Evolutionary conservation across 23 red algal genomes (phyloP).

Genomic region (Gracilaria domingensis): DNA sequence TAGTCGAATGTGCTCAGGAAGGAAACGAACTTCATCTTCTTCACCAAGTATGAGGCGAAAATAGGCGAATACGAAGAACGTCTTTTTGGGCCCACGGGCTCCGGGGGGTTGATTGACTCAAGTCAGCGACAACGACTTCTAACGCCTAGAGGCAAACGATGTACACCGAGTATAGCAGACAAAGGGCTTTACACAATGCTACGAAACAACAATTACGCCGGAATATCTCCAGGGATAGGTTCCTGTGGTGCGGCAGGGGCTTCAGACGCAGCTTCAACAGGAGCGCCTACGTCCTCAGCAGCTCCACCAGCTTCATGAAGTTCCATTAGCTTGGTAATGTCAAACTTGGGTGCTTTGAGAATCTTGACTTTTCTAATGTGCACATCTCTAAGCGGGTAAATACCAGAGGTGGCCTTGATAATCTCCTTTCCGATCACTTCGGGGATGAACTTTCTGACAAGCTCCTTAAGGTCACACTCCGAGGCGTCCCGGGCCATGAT

Average conservation of each 20-base stretch:
- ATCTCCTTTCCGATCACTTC: slow-evolving; percentile 99
- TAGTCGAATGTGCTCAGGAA: too few relatives aligned
- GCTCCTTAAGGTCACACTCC: slow-evolving; percentile 89
- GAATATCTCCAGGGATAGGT: slow-evolving; percentile 74
- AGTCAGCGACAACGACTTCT: background rate
- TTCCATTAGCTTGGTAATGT: slow-evolving; percentile 99
- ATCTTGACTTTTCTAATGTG: slow-evolving; percentile 99
- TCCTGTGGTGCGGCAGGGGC: slow-evolving; percentile 53
- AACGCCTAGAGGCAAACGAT: background rate
- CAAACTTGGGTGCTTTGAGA: slow-evolving; percentile 92
- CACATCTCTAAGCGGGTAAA: slow-evolving; percentile 95
- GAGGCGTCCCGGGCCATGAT: slow-evolving; percentile 90
- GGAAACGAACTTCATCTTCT: too few relatives aligned
- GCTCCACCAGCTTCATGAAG: slow-evolving; percentile 83
- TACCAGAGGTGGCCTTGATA: slow-evolving; percentile 83
- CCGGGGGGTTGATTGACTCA: background rate
- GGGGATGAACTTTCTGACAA: slow-evolving; percentile 95
- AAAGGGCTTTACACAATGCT: slow-evolving; percentile 34
- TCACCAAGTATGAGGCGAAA: too few relatives aligned
- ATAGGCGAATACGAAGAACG: too few relatives aligned
- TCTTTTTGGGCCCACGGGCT: too few relatives aligned
- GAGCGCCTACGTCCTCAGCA: slow-evolving; percentile 78
- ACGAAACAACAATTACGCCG: slow-evolving; percentile 35
- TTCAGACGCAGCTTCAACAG: slow-evolving; percentile 64
- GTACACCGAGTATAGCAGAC: background rate